Base-by-base conservation (phyloP, 2,329 filamentous ascomycete species). In the Fusarium palustre region DNA sequence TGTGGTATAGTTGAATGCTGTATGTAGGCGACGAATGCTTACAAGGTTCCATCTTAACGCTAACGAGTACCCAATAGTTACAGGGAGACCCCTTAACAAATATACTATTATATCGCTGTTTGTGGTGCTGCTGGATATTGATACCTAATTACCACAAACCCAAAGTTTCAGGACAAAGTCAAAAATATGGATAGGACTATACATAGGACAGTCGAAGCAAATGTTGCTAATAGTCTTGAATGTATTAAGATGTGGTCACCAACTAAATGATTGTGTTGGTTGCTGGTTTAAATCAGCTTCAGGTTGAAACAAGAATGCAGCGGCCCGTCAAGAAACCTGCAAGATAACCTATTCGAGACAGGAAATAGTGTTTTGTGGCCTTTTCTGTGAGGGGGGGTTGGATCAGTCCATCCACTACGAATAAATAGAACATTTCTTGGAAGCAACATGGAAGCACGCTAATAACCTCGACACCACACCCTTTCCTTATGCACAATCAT, bases 381-480 rank as follows among this genome's bases (percentile, higher is more conserved):
- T 12, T 16, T 25, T n/a, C 25, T 46, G 39, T 30, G 57, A 11
- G 18, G 30, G 30, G 34, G 22, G n/a, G 30, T 47, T 30, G 28
- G 30, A 31, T 28, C 33, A 36, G 24, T 30, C 34, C 48, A 52
- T 28, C 48, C 48, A 52, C 48, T 16, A 30, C 33, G 18, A 41
- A 39, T 30, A 28, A 47, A 64, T 65, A 59, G 68, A 71, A 64
- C 28, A 57, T 65, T 60, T 54, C 39, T 53, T 59, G 49, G 69
- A 70, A 68, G 54, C 58, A 55, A 22, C 41, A 36, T 56, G 42
- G 66, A 70, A 68, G 59, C 59, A 33, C 59, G 39, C 69, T 71
- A 59, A 57, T 71, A 59, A 57, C 38, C 62, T 54, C 42, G 25
- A 67, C 63, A 50, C 53, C 56, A 62, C 42, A 41, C 30, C 50